Percentiles rank a stretch among this genome's conserved stretches.
Conservation (phyloP, 1,139 yeast genomes). For the Blastobotrys elegans region DNA sequence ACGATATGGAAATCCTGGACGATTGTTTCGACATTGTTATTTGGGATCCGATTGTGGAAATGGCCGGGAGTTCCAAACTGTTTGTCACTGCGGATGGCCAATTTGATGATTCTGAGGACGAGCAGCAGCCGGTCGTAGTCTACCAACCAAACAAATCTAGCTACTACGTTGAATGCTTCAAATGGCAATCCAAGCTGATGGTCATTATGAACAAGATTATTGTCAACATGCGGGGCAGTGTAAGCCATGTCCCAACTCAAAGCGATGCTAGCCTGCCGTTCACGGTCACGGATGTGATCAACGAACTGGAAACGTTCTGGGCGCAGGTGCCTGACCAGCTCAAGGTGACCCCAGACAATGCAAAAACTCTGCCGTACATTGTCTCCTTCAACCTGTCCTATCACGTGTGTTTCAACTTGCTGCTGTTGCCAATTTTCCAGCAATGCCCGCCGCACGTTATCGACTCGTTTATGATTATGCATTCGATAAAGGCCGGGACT, state of each 20-base stretch:
- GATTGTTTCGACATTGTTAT: slow-evolving; percentile 5
- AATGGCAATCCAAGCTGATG: slow-evolving; percentile 9
- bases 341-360: not conserved
- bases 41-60: slow-evolving; percentile 9
- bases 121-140: not conserved
- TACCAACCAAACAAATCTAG: slow-evolving; percentile 2
- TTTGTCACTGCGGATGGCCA: not conserved
- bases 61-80: not conserved
- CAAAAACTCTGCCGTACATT: slow-evolving; percentile 4
- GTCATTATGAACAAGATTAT: slow-evolving; percentile 1
- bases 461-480: not conserved
- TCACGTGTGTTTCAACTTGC: slow-evolving; percentile 5
- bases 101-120: slow-evolving; percentile 1
- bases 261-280: not conserved
- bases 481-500: slow-evolving; percentile 2
- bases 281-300: not conserved
- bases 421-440: slow-evolving; percentile 9
- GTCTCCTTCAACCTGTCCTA: slow-evolving; percentile 9
- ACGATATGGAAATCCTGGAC: not conserved
- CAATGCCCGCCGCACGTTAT: slow-evolving; percentile 4
- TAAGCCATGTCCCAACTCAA: not conserved
- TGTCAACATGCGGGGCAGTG: slow-evolving; percentile 3
- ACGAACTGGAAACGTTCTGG: slow-evolving; percentile 10
- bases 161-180: slow-evolving; percentile 3
- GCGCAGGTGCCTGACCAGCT: not conserved